These are phyloP conservation scores for Eimeria maxima DNA, from an alignment of 169 alveolate species.

Conservation along the genomic window DNA sequence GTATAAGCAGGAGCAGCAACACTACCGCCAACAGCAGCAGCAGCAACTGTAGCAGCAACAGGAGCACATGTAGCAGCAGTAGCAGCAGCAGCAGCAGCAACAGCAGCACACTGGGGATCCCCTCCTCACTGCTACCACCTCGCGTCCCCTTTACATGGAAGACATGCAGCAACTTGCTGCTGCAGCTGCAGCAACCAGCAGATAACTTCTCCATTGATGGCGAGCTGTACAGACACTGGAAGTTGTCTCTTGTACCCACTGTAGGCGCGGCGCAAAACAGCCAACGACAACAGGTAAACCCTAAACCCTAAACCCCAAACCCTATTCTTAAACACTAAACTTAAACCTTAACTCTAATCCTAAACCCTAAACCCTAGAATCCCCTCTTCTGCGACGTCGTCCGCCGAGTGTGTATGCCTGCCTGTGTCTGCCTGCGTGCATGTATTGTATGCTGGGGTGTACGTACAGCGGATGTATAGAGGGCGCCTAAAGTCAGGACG, in stretches of 20 bases:
- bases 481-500: constrained; percentile 70
- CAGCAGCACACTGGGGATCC: background rate
- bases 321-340: background rate
- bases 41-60: background rate
- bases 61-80: background rate
- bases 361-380: background rate
- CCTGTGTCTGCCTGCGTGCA: no score
- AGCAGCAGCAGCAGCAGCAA: constrained; percentile 35
- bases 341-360: background rate
- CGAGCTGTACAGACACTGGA: constrained; percentile 61
- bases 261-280: constrained; percentile 11
- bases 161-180: constrained; percentile 15
- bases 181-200: constrained; percentile 62
- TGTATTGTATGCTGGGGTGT: background rate
- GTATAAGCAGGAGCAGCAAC: background rate
- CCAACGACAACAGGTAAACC: constrained; percentile 25
- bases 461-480: constrained; percentile 54
- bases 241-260: constrained; percentile 30
- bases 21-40: background rate
- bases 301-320: background rate
- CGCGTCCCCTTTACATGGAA: constrained; percentile 31
- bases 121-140: background rate
- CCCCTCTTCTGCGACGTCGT: no score
- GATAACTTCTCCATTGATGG: constrained; percentile 28
- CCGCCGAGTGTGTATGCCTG: no score